Conservation (phyloP, 441 rosid species). For the Croton setiger region DNA sequence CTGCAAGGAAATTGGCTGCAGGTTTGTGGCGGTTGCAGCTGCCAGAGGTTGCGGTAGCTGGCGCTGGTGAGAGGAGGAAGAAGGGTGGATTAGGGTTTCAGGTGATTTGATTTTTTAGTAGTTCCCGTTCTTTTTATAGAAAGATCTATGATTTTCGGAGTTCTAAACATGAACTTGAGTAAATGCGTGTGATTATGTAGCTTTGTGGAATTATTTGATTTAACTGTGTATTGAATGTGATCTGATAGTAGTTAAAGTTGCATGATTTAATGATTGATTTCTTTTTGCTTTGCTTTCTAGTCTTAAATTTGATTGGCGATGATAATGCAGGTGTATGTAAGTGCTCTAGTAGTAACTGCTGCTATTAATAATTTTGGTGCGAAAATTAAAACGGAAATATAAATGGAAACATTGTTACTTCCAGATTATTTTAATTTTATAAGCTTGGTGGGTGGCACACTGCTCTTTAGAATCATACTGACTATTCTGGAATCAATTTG, state of each 20-base stretch:
- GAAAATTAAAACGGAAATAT: neutral
- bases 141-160: conserved; percentile 12
- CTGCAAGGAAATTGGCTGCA: conserved; percentile 88
- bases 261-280: neutral
- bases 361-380: neutral
- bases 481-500: neutral
- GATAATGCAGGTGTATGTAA: neutral
- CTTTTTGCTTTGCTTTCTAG: conserved; percentile 33
- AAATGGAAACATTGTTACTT: neutral
- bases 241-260: conserved; percentile 10
- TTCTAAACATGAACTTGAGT: neutral
- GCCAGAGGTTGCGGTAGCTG: conserved; percentile 38
- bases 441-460: neutral
- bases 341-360: neutral
- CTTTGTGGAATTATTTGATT: conserved; percentile 6
- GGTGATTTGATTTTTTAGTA: conserved; percentile 30
- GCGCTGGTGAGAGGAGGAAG: conserved; percentile 32
- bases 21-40: conserved; percentile 84
- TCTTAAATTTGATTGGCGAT: neutral
- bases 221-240: conserved; percentile 9
- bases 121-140: conserved; percentile 2
- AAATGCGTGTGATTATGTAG: conserved; percentile 9
- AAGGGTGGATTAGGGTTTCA: conserved; percentile 60
- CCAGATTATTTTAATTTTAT: neutral
- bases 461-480: too few relatives aligned